phyloP scores from a whole-genome alignment of 2,329 filamentous ascomycete species.

The Aspergillus versicolor region DNA sequence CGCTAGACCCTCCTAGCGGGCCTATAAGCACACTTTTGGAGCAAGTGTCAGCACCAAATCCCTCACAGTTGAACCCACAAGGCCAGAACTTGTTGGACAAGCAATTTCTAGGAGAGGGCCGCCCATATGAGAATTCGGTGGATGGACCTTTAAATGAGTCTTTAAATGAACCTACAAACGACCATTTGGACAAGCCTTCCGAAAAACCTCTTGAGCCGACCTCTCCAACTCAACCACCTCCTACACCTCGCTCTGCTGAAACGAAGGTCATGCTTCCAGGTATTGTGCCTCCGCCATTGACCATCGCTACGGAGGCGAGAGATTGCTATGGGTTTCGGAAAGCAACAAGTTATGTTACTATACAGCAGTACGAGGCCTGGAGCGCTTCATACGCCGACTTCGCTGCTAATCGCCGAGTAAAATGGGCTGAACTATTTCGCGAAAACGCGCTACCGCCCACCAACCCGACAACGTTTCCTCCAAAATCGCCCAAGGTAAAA shows the following conservation, averaged over 20 bases:
- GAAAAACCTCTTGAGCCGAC: not conserved
- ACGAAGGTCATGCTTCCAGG: conserved; percentile 34
- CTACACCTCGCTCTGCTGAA: conserved; percentile 5
- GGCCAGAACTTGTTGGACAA: conserved; percentile 16
- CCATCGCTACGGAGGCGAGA: conserved; percentile 45
- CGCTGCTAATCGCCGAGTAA: conserved; percentile 70
- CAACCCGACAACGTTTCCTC: conserved; percentile 73
- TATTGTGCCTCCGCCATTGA: conserved; percentile 39
- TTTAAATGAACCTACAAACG: not conserved
- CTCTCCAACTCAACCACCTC: not conserved
- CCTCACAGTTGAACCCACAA: conserved; percentile 10
- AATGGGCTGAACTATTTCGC: conserved; percentile 77
- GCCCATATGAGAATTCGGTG: conserved; percentile 1
- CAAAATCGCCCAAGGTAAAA: conserved; percentile 78
- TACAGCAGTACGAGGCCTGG: conserved; percentile 81
- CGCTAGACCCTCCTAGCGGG: conserved; percentile 7
- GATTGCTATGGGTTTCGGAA: conserved; percentile 95
- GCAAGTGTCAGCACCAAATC: not conserved
- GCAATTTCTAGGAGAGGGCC: conserved; percentile 14
- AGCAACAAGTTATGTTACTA: conserved; percentile 72
- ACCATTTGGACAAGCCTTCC: no score
- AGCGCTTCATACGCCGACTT: conserved; percentile 72
- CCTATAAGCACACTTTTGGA: not conserved
- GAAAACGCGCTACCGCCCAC: conserved; percentile 72
- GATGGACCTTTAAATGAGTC: not conserved